Conservation (phyloP, 805 yeast genomes). For the Sugiyamaella valdiviana region DNA sequence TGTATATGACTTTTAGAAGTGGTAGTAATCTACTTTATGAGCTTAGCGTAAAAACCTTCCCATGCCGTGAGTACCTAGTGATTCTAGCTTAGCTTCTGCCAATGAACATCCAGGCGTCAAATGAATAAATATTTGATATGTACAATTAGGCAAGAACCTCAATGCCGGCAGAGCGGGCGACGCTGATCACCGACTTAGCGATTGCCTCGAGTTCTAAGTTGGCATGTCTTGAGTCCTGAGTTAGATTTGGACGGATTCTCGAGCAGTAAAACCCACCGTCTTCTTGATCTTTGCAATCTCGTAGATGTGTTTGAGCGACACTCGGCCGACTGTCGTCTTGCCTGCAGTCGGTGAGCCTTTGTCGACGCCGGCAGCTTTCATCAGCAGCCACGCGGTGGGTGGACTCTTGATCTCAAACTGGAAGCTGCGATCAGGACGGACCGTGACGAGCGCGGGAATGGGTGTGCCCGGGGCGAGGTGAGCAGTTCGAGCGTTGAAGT, state of each 20-base stretch:
- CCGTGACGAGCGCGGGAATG: constrained; percentile 75
- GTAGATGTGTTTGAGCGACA: constrained; percentile 80
- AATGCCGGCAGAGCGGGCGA: constrained; percentile 87
- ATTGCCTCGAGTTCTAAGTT: constrained; percentile 65
- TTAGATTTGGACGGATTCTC: background rate
- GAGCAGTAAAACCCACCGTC: constrained; percentile 27
- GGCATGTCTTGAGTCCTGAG: constrained; percentile 64
- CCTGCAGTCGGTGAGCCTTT: constrained; percentile 75
- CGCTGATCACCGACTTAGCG: constrained; percentile 74
- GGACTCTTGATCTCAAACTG: constrained; percentile 84
- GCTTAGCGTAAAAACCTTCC: background rate
- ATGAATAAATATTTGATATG: constrained; percentile 4
- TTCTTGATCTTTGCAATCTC: constrained; percentile 93
- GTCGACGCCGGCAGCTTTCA: constrained; percentile 71
- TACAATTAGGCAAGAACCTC: constrained; percentile 58
- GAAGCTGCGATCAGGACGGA: constrained; percentile 89
- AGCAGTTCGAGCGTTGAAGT: constrained; percentile 95
- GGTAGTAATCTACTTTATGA: no score
- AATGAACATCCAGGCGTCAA: no score
- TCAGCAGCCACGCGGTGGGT: constrained; percentile 77
- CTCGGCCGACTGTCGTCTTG: constrained; percentile 52
- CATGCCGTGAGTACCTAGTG: background rate
- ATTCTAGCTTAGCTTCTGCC: no score
- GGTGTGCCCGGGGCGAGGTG: constrained; percentile 81
- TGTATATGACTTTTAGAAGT: background rate